These are phyloP conservation scores for Cladobotryum mycophilum DNA, from an alignment of 2,329 filamentous ascomycete genomes.

Conservation along the genomic window DNA sequence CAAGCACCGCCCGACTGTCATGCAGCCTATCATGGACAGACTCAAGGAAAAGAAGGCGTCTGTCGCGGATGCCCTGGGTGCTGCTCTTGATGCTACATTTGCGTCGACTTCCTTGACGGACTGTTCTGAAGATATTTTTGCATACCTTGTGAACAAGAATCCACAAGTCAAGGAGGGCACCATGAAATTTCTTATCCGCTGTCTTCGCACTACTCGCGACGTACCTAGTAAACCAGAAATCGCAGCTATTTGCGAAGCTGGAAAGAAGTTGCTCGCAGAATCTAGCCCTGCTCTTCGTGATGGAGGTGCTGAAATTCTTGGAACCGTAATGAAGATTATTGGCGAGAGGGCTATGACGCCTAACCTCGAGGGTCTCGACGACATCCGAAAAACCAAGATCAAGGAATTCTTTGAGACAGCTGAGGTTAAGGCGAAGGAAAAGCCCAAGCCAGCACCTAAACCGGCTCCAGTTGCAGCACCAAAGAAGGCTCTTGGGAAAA, in stretches of 20 bases:
- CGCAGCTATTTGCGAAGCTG: conserved; percentile 75
- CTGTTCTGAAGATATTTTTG: conserved; percentile 81
- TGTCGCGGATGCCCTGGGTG: conserved; percentile 81
- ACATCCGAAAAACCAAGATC: conserved; percentile 91
- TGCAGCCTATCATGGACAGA: conserved; percentile 88
- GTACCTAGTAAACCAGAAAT: conserved; percentile 82
- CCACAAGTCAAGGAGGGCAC: conserved; percentile 96
- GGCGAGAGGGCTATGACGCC: conserved; percentile 93
- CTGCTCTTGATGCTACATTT: conserved; percentile 69
- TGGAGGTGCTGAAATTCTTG: conserved; percentile 84
- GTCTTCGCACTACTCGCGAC: conserved; percentile 72
- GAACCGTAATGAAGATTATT: conserved; percentile 97
- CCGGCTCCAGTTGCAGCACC: conserved; percentile 42
- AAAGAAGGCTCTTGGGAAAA: conserved; percentile 40
- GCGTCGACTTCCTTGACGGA: conserved; percentile 67
- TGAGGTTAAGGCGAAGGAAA: conserved; percentile 48
- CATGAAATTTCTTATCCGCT: conserved; percentile 86
- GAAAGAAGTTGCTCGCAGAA: conserved; percentile 85
- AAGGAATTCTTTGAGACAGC: conserved; percentile 78
- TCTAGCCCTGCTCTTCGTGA: conserved; percentile 80
- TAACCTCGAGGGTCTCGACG: conserved; percentile 85
- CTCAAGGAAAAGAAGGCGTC: conserved; percentile 94
- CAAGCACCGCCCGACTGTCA: conserved; percentile 74
- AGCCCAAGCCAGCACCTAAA: conserved; percentile 72
- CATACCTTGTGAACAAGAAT: conserved; percentile 89